phyloP scores from a whole-genome alignment of 192 early-diverging fungal species.

The Gaertneriomyces sp. region DNA sequence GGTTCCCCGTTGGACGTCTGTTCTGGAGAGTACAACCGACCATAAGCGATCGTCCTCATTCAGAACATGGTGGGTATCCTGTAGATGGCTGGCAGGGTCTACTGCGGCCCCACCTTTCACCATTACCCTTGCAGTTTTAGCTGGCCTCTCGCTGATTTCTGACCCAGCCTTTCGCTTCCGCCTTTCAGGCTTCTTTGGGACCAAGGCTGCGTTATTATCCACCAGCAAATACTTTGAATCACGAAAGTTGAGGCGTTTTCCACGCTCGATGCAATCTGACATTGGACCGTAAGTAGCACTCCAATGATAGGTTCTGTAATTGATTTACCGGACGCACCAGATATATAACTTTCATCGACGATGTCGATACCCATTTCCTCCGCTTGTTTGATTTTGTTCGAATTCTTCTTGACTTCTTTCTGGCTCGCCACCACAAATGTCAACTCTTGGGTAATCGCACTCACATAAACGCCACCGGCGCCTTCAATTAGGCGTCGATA shows the following conservation, averaged over 20 bases:
- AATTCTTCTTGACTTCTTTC: slow-evolving; percentile 5
- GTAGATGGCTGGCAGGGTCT: slow-evolving; percentile 8
- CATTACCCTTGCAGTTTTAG: slow-evolving; percentile 15
- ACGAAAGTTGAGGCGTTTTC: slow-evolving; percentile 2
- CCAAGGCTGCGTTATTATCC: neutral
- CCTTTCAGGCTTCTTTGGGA: neutral
- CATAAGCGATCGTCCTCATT: neutral
- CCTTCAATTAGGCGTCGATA: slow-evolving; percentile 11
- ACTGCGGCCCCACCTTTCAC: slow-evolving; percentile 24
- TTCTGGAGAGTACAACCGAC: slow-evolving; percentile 12
- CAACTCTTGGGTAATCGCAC: neutral
- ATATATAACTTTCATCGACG: slow-evolving; percentile 16
- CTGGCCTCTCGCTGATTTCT: neutral
- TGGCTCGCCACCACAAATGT: slow-evolving; percentile 1
- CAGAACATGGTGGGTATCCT: slow-evolving; percentile 20
- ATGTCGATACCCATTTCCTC: slow-evolving; percentile 2
- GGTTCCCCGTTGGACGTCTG: slow-evolving; percentile 5
- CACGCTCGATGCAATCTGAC: slow-evolving; percentile 18
- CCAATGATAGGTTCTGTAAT: neutral
- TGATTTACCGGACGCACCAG: neutral
- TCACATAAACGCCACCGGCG: slow-evolving; percentile 7
- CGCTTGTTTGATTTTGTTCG: slow-evolving; percentile 7
- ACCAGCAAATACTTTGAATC: slow-evolving; percentile 16
- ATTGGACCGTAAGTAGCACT: neutral
- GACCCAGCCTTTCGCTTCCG: slow-evolving; percentile 1